A percentile compares a stretch with the other conserved stretches of the same genome.
These are phyloP conservation scores for Penicillium malachiteum DNA, from an alignment of 495 filamentous ascomycete genomes.

Conservation along the genomic window DNA sequence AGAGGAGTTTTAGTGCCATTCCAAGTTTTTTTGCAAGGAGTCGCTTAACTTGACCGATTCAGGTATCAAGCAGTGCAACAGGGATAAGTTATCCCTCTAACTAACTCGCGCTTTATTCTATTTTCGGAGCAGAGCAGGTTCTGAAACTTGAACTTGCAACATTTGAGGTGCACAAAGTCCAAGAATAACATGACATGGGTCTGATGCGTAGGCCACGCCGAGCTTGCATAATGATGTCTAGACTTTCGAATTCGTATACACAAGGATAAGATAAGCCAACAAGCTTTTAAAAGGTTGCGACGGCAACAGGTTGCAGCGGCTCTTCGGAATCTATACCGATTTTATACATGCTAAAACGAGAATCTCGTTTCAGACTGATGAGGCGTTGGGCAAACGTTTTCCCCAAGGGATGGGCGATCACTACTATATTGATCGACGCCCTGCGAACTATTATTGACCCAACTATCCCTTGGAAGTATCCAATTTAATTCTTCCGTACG, in stretches of 20 bases:
- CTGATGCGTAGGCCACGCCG: background rate
- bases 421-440: slow-evolving; percentile 7
- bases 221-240: too few species aligned
- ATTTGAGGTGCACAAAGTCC: background rate
- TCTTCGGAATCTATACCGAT: slow-evolving; percentile 16
- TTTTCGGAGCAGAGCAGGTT: background rate
- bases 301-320: slow-evolving; percentile 20
- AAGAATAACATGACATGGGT: background rate
- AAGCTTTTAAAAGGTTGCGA: slow-evolving; percentile 15
- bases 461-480: slow-evolving; percentile 10
- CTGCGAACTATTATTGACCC: slow-evolving; percentile 8
- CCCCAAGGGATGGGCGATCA: slow-evolving; percentile 13
- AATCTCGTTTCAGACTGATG: slow-evolving; percentile 24
- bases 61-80: background rate
- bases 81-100: background rate
- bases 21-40: background rate
- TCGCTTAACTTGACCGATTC: background rate
- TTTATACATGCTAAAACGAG: slow-evolving; percentile 4
- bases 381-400: background rate
- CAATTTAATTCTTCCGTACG: background rate
- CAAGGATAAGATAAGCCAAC: too few species aligned
- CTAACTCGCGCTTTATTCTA: background rate
- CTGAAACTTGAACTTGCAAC: background rate
- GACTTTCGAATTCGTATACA: too few species aligned
- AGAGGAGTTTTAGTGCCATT: background rate